These are phyloP conservation scores for Echinochloa phyllopogon DNA, from an alignment of 176 grass and related monocot species.

Conservation along the genomic window DNA sequence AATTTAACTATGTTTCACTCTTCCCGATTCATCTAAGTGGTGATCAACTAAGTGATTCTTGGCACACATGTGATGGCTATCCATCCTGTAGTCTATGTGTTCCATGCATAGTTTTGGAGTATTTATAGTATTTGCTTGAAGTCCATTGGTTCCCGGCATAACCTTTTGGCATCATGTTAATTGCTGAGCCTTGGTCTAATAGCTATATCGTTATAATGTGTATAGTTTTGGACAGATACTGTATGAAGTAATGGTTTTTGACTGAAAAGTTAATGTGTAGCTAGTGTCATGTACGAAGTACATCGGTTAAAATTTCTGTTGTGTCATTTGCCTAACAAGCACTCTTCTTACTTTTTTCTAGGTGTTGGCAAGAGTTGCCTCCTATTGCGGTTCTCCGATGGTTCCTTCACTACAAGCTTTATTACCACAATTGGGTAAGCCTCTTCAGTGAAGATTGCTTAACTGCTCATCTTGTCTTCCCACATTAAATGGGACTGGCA, in stretches of 20 bases:
- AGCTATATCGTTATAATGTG: background rate
- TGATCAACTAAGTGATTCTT: background rate
- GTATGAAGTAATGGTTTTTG: background rate
- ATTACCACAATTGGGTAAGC: slow-evolving; percentile 91
- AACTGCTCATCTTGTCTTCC: background rate
- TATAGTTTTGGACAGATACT: background rate
- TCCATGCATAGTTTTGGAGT: background rate
- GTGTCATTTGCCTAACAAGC: slow-evolving; percentile 1
- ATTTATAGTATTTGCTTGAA: slow-evolving; percentile 17
- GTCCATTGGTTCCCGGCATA: background rate
- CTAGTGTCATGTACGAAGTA: background rate
- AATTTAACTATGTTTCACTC: background rate
- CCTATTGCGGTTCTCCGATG: slow-evolving; percentile 91
- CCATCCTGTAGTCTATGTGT: background rate
- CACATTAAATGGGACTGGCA: background rate
- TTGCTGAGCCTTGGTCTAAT: background rate
- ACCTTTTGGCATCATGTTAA: background rate
- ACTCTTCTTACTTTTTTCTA: slow-evolving; percentile 41
- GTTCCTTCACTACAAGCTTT: slow-evolving; percentile 96
- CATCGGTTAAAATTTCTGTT: background rate
- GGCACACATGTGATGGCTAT: background rate
- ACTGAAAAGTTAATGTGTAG: background rate
- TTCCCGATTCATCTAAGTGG: background rate
- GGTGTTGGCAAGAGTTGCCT: slow-evolving; percentile 99
- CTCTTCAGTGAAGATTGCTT: slow-evolving; percentile 29